Conservation (phyloP, 176 grass and related monocot genomes). For the Coix lacrymajobi region DNA sequence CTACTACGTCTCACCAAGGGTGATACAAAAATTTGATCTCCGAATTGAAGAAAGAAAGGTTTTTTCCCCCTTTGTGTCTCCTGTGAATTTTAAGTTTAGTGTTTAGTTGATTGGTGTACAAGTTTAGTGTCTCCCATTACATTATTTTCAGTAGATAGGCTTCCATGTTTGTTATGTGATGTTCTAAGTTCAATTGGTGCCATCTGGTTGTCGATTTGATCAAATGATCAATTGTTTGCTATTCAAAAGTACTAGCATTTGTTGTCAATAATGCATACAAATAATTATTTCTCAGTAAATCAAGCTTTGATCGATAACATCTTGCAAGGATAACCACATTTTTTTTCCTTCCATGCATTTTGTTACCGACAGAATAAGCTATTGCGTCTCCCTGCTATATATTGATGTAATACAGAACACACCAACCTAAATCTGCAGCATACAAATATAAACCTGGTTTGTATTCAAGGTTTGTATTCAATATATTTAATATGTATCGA, state of each 20-base stretch:
- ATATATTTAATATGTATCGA: background rate
- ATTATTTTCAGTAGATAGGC: background rate
- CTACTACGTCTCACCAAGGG: background rate
- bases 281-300: background rate
- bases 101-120: background rate
- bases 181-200: background rate
- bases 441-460: background rate
- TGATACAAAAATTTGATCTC: background rate
- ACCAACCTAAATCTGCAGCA: background rate
- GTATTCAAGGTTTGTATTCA: background rate
- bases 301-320: background rate
- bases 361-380: background rate
- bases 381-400: background rate
- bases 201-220: background rate
- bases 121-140: background rate
- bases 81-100: background rate
- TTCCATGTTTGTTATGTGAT: background rate
- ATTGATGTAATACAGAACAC: background rate
- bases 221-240: background rate
- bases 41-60: background rate
- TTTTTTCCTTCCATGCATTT: background rate
- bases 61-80: background rate
- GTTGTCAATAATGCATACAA: background rate
- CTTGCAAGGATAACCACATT: background rate
- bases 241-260: no score